Conservation (phyloP, 768 basidiomycete species). For the Hypsizygus marmoreus region DNA sequence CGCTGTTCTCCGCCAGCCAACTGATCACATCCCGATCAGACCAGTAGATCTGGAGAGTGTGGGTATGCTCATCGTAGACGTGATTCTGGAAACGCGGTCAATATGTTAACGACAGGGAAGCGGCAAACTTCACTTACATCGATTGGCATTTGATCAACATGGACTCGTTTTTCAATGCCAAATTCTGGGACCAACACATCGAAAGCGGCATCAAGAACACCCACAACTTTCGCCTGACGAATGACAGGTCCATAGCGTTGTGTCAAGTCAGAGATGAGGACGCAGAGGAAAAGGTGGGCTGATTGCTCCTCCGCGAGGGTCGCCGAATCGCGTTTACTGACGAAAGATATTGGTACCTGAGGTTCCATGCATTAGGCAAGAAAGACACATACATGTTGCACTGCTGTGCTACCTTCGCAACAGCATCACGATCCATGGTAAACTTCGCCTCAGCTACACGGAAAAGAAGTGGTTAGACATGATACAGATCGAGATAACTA, state of each 20-base stretch:
- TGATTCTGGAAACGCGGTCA: slow-evolving; percentile 66
- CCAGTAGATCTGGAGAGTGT: slow-evolving; percentile 96
- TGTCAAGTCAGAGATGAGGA: slow-evolving; percentile 92
- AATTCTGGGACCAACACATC: slow-evolving; percentile 97
- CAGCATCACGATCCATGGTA: slow-evolving; percentile 96
- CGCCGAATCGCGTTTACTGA: slow-evolving; percentile 89
- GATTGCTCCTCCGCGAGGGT: slow-evolving; percentile 95
- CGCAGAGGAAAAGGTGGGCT: slow-evolving; percentile 91
- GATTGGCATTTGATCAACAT: slow-evolving; percentile 98
- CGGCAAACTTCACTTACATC: slow-evolving; percentile 60
- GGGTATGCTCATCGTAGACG: slow-evolving; percentile 93
- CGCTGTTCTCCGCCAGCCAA: slow-evolving; percentile 93
- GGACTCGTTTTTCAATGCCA: slow-evolving; percentile 98
- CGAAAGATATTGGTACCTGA: no score
- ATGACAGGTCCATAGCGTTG: slow-evolving; percentile 94
- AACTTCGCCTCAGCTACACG: slow-evolving; percentile 78
- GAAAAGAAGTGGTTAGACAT: slow-evolving; percentile 9
- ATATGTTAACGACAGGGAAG: not conserved
- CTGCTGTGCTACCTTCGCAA: slow-evolving; percentile 96
- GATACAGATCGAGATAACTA: not conserved
- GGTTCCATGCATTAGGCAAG: no score
- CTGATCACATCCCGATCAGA: slow-evolving; percentile 90
- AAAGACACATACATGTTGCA: slow-evolving; percentile 81
- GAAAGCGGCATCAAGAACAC: slow-evolving; percentile 96
- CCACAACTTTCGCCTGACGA: slow-evolving; percentile 92